phyloP scores from a whole-genome alignment of 2,329 filamentous ascomycete genomes.

The Hypoxylon sp. region DNA sequence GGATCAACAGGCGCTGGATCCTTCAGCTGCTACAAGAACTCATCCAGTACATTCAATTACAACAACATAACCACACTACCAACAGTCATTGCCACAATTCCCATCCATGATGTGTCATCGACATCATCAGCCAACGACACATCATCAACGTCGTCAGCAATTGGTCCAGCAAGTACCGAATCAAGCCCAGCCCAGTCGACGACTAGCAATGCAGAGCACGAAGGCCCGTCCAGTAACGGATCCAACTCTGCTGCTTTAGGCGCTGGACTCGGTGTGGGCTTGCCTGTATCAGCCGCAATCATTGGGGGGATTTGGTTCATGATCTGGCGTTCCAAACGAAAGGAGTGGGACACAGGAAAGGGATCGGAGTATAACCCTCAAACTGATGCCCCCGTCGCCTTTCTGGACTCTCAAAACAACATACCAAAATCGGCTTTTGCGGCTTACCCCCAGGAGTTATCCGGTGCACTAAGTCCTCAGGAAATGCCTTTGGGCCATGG shows the following conservation, averaged over 20 bases:
- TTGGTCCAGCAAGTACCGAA: background rate
- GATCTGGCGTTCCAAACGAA: slow-evolving; percentile 17
- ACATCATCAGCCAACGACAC: background rate
- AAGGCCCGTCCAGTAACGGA: background rate
- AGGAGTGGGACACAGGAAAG: background rate
- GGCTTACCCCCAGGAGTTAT: background rate
- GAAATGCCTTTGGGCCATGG: slow-evolving; percentile 10
- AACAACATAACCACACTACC: slow-evolving; percentile 22
- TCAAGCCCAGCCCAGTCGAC: background rate
- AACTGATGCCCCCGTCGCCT: background rate
- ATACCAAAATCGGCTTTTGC: background rate
- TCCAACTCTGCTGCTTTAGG: slow-evolving; percentile 11
- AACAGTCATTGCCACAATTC: slow-evolving; percentile 23
- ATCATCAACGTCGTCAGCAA: slow-evolving; percentile 1
- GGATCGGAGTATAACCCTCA: background rate
- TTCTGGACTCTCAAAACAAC: no score
- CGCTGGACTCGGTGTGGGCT: slow-evolving; percentile 20
- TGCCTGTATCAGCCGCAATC: slow-evolving; percentile 19
- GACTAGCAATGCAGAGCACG: background rate
- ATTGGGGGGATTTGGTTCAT: slow-evolving; percentile 17
- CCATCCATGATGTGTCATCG: background rate
- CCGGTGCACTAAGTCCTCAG: background rate
- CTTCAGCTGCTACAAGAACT: slow-evolving; percentile 21
- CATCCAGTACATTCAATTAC: slow-evolving; percentile 10
- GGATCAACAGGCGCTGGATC: slow-evolving; percentile 18